Evolutionary conservation across 2,329 filamentous ascomycete species (phyloP).

Genomic region (Alternaria solani): DNA sequence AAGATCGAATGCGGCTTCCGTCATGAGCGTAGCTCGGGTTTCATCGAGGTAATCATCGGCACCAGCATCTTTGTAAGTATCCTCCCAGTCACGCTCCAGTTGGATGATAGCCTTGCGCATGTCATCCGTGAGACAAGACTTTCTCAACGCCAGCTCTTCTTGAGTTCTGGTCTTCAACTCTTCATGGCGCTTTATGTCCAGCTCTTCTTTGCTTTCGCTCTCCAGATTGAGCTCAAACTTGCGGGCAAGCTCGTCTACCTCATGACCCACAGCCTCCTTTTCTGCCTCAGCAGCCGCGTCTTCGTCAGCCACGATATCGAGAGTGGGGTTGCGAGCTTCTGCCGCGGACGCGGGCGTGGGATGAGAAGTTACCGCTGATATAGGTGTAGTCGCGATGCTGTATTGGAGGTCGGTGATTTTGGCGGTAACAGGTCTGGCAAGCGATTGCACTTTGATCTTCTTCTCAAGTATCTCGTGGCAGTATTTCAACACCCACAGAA

Average conservation of each 20-base stretch:
- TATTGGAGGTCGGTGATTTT: neutral
- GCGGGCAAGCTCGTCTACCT: neutral
- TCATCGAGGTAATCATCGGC: neutral
- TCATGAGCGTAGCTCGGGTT: neutral
- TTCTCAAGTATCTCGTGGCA: slow-evolving; percentile 1
- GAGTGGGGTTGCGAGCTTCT: too few species aligned
- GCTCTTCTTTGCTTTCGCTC: neutral
- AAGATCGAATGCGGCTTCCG: neutral
- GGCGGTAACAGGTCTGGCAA: neutral
- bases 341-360: neutral
- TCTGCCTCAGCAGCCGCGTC: neutral
- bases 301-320: neutral
- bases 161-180: neutral
- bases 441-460: neutral
- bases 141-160: neutral
- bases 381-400: neutral
- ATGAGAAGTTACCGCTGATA: neutral
- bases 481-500: neutral
- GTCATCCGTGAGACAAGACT: slow-evolving; percentile 1
- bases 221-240: neutral
- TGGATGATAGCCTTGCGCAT: neutral
- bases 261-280: neutral
- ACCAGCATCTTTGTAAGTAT: neutral
- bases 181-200: neutral
- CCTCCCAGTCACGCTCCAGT: neutral